Base-by-base conservation (phyloP, 768 basidiomycete genomes). In the Mycena floridula region DNA sequence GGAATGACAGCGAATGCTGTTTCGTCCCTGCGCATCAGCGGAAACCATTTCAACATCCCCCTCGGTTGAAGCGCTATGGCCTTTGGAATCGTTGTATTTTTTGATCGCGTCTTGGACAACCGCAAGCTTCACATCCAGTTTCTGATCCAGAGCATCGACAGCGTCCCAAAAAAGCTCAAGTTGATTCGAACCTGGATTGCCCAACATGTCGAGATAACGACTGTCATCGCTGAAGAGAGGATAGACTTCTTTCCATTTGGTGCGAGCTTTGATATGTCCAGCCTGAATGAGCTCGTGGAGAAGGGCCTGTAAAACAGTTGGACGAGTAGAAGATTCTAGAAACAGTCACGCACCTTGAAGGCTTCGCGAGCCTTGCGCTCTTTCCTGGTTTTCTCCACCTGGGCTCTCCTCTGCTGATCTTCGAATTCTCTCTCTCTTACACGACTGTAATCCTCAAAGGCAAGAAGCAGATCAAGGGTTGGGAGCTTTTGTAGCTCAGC, bases 81-180 rank as follows among this genome's bases (percentile, higher is more conserved):
- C 56, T 54, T 43, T 69, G 4, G 66, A n/a, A n/a, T n/a, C 60
- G 46, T 79, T 77, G 51, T 74, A 55, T 39, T 70, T 68, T 50
- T 69, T 73, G 50, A 89, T 70, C 4, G 73, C 81, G 24, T 69
- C 73, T 47, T 85, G 82, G 3, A 86, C 79, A 24, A 77, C 55
- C n/a, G 72, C 72, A 15, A 89, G 82, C 57, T 89, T 89, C 16
- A 74, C 74, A 49, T 93, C 91, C 15, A 95, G 75, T 51, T 82
- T 76, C 58, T 93, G 89, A 56, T 92, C 93, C 3, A 96, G 73
- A 32, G 70, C 73, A 62, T 99, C 96, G 37, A 96, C 85, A 8
- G 76, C 60, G 62, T 98, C 95, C 91, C 93, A 96, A 66, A 96
- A 98, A 4, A 98, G 76, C 56, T 99, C 96, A 24, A 99, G 74